phyloP scores from a whole-genome alignment of 306 rosid species.

The Sphenostylis stenocarpa region DNA sequence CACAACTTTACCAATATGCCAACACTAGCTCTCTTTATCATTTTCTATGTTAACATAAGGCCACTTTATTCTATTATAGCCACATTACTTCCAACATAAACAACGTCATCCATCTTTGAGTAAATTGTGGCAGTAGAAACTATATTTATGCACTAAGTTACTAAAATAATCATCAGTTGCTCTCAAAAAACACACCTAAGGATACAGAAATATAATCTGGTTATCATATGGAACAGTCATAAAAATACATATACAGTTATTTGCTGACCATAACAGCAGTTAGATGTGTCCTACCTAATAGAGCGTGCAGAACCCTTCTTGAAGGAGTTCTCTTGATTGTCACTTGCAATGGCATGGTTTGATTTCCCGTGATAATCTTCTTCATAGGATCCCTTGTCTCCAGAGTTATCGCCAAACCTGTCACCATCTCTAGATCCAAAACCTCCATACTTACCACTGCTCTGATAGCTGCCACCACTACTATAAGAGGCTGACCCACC shows the following conservation, averaged over 20 bases:
- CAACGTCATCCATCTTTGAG: background rate
- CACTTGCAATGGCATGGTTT: constrained; percentile 38
- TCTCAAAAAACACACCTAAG: constrained; percentile 4
- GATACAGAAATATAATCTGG: constrained; percentile 1
- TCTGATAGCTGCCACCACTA: constrained; percentile 55
- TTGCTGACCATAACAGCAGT: constrained; percentile 22
- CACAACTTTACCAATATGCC: too few relatives aligned
- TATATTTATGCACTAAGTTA: constrained; percentile 4
- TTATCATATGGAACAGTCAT: constrained; percentile 1
- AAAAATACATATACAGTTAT: background rate
- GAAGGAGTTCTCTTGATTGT: constrained; percentile 56
- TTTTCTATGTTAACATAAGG: background rate
- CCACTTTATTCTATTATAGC: background rate
- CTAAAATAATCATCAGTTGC: background rate
- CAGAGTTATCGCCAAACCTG: constrained; percentile 56
- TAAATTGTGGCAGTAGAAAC: background rate
- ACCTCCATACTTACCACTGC: constrained; percentile 71
- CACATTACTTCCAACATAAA: background rate
- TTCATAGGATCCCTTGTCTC: constrained; percentile 55
- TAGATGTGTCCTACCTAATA: constrained; percentile 53
- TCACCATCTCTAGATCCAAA: constrained; percentile 52
- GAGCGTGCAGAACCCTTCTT: constrained; percentile 58
- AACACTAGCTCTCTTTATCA: too few relatives aligned
- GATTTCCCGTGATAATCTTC: constrained; percentile 56
- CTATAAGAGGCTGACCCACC: constrained; percentile 65